Evolutionary conservation across 148 eudicot species (phyloP), one percentile per base, ranked within the genome.

Genomic region (Cornus kousa): DNA sequence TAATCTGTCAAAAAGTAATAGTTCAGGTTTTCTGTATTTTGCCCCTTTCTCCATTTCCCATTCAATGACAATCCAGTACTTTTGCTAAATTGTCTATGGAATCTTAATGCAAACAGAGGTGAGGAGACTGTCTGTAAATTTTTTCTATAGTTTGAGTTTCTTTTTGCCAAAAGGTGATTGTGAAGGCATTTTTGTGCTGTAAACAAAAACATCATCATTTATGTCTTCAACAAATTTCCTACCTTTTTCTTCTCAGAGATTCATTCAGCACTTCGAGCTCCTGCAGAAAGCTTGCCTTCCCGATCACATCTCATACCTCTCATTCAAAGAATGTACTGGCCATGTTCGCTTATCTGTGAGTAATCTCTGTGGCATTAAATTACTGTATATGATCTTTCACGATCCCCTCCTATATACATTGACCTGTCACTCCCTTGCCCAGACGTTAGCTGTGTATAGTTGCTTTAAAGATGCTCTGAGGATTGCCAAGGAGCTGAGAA

Each of bases 231-330:
- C 11, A 40, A 14, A 46, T 57, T 22, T 68, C 20, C 10, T 9
- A 14, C 59, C 46, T 48, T 62, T 59, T 68, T 71, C 14, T 76
- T 19, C 72, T 48, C 90, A 96, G 99, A 93, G 90, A 86, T 93
- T 96, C 83, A 73, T 84, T 60, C 99, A 96, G 88, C 99, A 90
- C 86, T 96, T 96, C 68, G 99, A 93, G 87, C 95, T 90, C 76
- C 86, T 96, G 57, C 99, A 88, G 77, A 96, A 89, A 80, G 97
- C 97, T 76, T 88, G 93, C 82, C 81, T 96, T 68, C 98, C 99
- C 5, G 97, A 93, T 86, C 90, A 92, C 77, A 80, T 90, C 35
- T 76, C 97, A 10, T 96, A 89, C 87, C 79, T 76, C 28, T 92
- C 97, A 40, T 96, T 82, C 79, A 76, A 89, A 82, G 98, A 96